Evolutionary conservation across 192 early-diverging fungal species (phyloP).

Genomic region (Mortierella hygrophila): DNA sequence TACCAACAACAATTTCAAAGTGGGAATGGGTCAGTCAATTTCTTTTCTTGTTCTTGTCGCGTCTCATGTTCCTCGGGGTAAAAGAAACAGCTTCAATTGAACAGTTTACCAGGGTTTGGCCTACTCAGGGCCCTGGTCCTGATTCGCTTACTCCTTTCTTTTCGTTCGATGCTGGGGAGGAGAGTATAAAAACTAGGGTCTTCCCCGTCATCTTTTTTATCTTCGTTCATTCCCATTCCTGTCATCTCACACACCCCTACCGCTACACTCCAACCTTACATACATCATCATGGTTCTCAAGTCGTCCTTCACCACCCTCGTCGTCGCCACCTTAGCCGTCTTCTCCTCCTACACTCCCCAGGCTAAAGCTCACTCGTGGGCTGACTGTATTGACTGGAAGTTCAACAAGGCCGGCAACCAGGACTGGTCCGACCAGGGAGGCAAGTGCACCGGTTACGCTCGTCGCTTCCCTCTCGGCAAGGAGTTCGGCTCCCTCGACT

Average conservation of each 20-base stretch:
- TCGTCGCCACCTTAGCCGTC: constrained; percentile 14
- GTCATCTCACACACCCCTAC: too few species aligned
- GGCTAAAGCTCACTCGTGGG: constrained; percentile 20
- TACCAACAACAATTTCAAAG: background rate
- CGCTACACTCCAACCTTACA: too few species aligned
- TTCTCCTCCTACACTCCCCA: background rate
- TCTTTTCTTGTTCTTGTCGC: too few species aligned
- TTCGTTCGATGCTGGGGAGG: too few species aligned
- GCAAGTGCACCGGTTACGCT: constrained; percentile 15
- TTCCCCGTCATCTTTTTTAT: too few species aligned
- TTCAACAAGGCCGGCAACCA: constrained; percentile 5
- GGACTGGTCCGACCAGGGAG: background rate
- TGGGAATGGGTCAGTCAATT: background rate
- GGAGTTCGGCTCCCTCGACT: constrained; percentile 16
- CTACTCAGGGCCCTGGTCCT: too few species aligned
- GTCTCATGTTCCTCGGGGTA: too few species aligned
- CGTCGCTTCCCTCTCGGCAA: constrained; percentile 19
- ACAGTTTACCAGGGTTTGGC: too few species aligned
- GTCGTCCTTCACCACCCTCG: background rate
- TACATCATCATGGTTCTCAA: background rate
- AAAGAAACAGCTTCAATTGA: too few species aligned
- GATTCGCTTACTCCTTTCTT: too few species aligned
- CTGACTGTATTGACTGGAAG: constrained; percentile 24
- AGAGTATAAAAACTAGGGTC: too few species aligned
- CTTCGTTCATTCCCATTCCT: too few species aligned